These are phyloP conservation scores for Ganoderma lucidum DNA, from an alignment of 1,284 basidiomycete species.

Conservation along the genomic window DNA sequence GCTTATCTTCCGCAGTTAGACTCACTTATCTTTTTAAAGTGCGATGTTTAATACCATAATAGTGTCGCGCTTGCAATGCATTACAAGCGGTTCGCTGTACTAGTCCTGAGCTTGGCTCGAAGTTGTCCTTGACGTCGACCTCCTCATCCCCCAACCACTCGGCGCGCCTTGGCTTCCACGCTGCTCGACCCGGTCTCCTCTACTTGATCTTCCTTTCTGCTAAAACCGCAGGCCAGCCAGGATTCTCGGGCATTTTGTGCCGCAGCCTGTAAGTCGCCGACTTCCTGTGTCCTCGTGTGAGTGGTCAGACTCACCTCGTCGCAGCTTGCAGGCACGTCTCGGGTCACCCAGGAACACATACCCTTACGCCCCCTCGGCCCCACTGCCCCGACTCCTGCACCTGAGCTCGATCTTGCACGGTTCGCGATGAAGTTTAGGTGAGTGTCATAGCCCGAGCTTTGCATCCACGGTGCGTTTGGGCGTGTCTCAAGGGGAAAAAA, in stretches of 20 bases:
- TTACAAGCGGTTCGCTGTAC: too few species aligned
- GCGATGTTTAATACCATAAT: too few species aligned
- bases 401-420: too few species aligned
- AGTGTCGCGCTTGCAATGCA: too few species aligned
- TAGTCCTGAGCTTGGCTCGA: too few species aligned
- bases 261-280: conserved; percentile 16
- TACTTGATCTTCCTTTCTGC: background rate
- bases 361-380: conserved; percentile 38
- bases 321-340: conserved; percentile 24
- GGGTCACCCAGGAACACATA: conserved; percentile 36
- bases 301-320: background rate
- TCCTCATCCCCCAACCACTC: background rate
- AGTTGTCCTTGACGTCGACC: background rate
- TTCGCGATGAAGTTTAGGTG: too few species aligned
- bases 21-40: too few species aligned
- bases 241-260: conserved; percentile 1
- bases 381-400: too few species aligned
- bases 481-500: background rate
- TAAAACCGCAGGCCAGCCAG: background rate
- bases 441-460: too few species aligned
- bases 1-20: too few species aligned
- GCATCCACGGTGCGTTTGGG: too few species aligned
- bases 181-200: background rate
- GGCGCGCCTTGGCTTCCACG: background rate
- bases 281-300: conserved; percentile 7